Conservation (phyloP, 768 basidiomycete genomes). For the Filobasidium floriforme region DNA sequence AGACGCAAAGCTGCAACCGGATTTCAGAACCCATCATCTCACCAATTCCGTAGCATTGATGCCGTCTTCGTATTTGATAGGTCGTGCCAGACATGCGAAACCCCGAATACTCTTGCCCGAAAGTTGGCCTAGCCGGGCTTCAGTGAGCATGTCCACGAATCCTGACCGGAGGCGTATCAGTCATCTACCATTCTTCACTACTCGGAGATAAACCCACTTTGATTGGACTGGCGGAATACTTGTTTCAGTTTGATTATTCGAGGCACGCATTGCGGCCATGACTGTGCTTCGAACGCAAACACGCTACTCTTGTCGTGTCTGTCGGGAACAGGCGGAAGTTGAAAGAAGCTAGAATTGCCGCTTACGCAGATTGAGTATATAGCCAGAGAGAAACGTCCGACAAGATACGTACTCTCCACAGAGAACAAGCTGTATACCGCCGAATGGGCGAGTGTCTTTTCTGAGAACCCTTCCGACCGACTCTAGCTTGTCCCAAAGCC, state of each 20-base stretch:
- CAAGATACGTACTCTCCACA: background rate
- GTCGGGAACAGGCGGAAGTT: conserved; percentile 22
- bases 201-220: conserved; percentile 5
- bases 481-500: conserved; percentile 22
- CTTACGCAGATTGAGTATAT: background rate
- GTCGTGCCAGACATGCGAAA: conserved; percentile 11
- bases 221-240: conserved; percentile 19
- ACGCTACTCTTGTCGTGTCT: conserved; percentile 13
- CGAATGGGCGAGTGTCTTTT: conserved; percentile 7
- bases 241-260: conserved; percentile 11
- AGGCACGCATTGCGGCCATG: conserved; percentile 12
- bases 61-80: conserved; percentile 16
- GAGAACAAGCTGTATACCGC: conserved; percentile 21
- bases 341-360: conserved; percentile 13
- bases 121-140: conserved; percentile 13
- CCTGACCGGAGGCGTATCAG: background rate
- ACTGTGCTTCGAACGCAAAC: conserved; percentile 20
- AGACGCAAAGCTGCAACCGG: background rate
- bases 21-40: background rate
- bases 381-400: background rate
- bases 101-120: conserved; percentile 3
- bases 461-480: conserved; percentile 8
- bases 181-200: background rate
- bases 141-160: conserved; percentile 22
- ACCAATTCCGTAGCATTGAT: conserved; percentile 22